phyloP scores from a whole-genome alignment of 2,329 filamentous ascomycete species.

The Nannizzia gypsea region DNA sequence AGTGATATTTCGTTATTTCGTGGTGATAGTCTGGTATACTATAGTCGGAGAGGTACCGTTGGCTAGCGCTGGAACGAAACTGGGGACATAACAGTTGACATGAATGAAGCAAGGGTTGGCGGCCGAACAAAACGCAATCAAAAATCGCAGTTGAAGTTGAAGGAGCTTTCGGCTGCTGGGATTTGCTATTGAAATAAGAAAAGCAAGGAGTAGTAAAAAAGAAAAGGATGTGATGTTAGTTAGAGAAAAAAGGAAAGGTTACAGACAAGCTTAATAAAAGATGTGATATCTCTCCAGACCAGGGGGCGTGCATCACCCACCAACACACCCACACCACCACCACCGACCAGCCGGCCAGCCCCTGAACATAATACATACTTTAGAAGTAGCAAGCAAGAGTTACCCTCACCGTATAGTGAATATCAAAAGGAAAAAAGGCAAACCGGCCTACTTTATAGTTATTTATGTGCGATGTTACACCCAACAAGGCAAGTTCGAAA shows the following conservation, averaged over 20 bases:
- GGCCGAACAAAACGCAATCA: background rate
- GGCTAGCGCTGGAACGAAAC: background rate
- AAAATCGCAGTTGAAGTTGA: background rate
- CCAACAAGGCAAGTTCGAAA: too few species aligned
- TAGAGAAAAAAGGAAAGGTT: too few species aligned
- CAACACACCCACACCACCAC: too few species aligned
- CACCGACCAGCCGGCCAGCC: background rate
- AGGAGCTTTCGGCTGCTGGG: background rate
- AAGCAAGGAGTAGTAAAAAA: background rate
- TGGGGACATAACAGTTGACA: background rate
- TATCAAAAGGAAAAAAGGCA: background rate
- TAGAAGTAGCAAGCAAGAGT: background rate
- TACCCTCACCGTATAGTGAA: background rate
- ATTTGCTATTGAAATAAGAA: background rate
- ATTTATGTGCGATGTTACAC: constrained; percentile 1
- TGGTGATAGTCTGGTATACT: background rate
- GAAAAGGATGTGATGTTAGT: background rate
- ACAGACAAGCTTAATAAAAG: background rate
- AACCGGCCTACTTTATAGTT: background rate
- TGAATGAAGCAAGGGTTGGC: background rate
- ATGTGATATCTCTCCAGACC: background rate
- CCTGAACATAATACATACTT: background rate
- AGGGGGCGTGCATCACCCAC: background rate
- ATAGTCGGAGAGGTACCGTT: background rate
- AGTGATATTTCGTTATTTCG: background rate